These are phyloP conservation scores for Forsythia suspensa DNA, from an alignment of 257 asterid species.

Conservation along the genomic window DNA sequence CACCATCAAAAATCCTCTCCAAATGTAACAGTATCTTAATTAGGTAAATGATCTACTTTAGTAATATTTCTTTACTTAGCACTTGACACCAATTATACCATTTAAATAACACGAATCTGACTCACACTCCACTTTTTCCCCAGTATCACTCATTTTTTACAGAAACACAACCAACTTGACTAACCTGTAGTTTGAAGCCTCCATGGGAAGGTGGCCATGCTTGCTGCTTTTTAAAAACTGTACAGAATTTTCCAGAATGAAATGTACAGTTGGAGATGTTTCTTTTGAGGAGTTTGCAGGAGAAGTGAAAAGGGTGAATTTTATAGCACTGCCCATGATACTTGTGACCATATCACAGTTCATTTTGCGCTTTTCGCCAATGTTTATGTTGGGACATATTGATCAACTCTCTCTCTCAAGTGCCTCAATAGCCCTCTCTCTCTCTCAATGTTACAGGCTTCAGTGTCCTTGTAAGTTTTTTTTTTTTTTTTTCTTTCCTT, in stretches of 20 bases:
- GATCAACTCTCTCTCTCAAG: conserved; percentile 35
- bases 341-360: conserved; percentile 30
- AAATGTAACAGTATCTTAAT: background rate
- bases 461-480: conserved; percentile 25
- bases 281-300: conserved; percentile 16
- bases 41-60: background rate
- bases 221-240: background rate
- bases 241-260: background rate
- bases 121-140: background rate
- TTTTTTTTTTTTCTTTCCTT: background rate
- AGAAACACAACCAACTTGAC: background rate
- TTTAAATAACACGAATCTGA: background rate
- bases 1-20: background rate
- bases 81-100: no score
- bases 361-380: conserved; percentile 24
- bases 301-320: conserved; percentile 32
- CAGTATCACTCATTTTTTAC: background rate
- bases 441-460: conserved; percentile 39
- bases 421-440: conserved; percentile 40
- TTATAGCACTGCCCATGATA: conserved; percentile 41
- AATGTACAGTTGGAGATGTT: background rate
- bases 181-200: background rate
- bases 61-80: no score
- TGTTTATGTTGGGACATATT: conserved; percentile 44
- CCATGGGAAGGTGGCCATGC: background rate